Percentiles rank a stretch among this genome's conserved stretches.
Evolutionary conservation across 768 basidiomycete genomes (phyloP).

Genomic region (Pleurotus tuoliensis): DNA sequence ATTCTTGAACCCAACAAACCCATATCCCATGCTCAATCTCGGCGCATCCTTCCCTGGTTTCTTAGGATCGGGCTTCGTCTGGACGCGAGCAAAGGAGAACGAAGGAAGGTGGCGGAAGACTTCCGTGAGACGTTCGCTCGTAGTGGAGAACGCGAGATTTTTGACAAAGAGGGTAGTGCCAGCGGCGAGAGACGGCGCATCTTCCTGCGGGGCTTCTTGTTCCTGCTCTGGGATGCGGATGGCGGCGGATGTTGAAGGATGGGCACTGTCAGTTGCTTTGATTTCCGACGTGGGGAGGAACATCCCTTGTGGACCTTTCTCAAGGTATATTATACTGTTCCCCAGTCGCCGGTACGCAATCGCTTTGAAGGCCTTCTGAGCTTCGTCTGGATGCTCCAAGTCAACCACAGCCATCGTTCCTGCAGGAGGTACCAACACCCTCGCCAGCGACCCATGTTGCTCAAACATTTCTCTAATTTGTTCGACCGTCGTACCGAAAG

Average conservation of each 20-base stretch:
- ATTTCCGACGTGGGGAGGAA: constrained; percentile 42
- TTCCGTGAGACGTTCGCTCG: constrained; percentile 62
- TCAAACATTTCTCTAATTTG: constrained; percentile 81
- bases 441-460: constrained; percentile 62
- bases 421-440: constrained; percentile 84
- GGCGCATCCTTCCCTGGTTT: constrained; percentile 41
- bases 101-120: constrained; percentile 73
- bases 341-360: constrained; percentile 87
- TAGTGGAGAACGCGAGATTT: constrained; percentile 93
- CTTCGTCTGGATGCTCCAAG: constrained; percentile 68
- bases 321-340: constrained; percentile 87
- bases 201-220: constrained; percentile 28
- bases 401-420: constrained; percentile 94
- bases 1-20: constrained; percentile 89
- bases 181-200: constrained; percentile 42
- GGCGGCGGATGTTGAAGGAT: constrained; percentile 12
- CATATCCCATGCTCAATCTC: constrained; percentile 91
- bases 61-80: constrained; percentile 88
- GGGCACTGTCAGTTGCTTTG: not conserved
- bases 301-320: constrained; percentile 87
- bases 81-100: constrained; percentile 84
- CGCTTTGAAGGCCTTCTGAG: constrained; percentile 70
- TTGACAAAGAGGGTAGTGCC: constrained; percentile 92
- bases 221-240: constrained; percentile 41
- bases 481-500: constrained; percentile 75